Evolutionary conservation across 2,329 filamentous ascomycete genomes (phyloP).

Genomic region (Penicillium digitatum): DNA sequence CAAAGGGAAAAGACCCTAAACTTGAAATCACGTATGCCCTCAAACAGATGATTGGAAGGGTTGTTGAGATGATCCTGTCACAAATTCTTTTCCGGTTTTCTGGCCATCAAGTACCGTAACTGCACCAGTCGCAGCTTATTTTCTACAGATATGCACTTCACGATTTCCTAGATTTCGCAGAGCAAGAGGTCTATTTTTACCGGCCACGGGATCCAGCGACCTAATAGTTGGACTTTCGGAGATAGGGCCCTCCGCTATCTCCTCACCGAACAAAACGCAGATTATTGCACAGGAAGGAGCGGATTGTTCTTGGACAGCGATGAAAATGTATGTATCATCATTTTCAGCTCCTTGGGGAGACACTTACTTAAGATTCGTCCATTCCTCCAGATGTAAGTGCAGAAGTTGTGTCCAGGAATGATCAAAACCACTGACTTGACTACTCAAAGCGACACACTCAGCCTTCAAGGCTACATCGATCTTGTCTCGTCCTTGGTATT

Average conservation of each 20-base stretch:
- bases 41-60: neutral
- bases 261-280: too few species aligned
- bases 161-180: slow-evolving; percentile 5
- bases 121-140: neutral
- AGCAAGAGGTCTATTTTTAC: neutral
- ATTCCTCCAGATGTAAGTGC: neutral
- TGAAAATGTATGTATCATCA: neutral
- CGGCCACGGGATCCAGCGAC: neutral
- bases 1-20: neutral
- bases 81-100: neutral
- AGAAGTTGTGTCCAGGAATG: neutral
- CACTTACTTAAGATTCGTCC: slow-evolving; percentile 2
- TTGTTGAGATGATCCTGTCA: too few species aligned
- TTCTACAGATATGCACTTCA: neutral
- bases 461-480: neutral
- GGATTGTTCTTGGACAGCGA: neutral
- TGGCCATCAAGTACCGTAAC: neutral
- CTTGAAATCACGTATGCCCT: neutral
- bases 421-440: neutral
- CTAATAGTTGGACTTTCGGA: neutral
- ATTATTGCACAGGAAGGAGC: neutral
- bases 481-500: neutral
- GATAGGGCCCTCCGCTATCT: neutral
- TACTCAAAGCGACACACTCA: neutral
- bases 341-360: too few species aligned